Evolutionary conservation across 2,329 filamentous ascomycete genomes (phyloP), one percentile per base, ranked within the genome.

Genomic region (Mycosphaerella arachidis): DNA sequence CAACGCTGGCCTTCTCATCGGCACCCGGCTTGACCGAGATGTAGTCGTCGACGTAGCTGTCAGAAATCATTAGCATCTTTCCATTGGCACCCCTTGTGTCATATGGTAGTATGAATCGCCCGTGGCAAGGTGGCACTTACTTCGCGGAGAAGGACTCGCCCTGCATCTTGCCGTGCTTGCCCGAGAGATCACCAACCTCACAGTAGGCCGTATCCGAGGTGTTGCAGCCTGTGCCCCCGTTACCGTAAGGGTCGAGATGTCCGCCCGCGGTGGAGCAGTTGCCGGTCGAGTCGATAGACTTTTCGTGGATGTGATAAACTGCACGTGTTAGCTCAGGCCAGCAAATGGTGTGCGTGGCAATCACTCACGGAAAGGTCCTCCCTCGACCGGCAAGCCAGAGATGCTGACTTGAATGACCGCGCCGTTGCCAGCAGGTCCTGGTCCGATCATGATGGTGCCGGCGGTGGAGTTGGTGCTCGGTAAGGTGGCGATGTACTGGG

Each of bases 1-100:
- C 82, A 59, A 85, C 77, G 72, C 81, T 73, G n/a, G 68, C 68
- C 18, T 6, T 9, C 40, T 72, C 70, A 10, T 69, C 71, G 0
- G 72, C 68, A 35, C 70, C 7, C 6, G 55, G 46, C 31, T 40
- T 66, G 48, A 78, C 79, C 31, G 82, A 79, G 40, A 81, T 62
- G 73, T 79, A 86, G 40, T 72, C 68, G 63, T 85, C 83, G 43
- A 72, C 66, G 64, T 82, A 81, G 63, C 77, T 80, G 50, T 35
- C 13, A 33, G 12, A 52, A 52, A 24, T 24, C 24, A 24, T 24
- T 24, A 24, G 24, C 3, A 24, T 24, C 24, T 24, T 24, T 24
- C 2, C 24, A 24, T 24, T 24, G 24, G 24, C 24, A 24, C 24
- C 24, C 24, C 24, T 24, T 24, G 24, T 2, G 24, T 24, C 24